Evolutionary conservation across 345 rosid species (phyloP).

Genomic region (Eucalyptus erythrocorys): DNA sequence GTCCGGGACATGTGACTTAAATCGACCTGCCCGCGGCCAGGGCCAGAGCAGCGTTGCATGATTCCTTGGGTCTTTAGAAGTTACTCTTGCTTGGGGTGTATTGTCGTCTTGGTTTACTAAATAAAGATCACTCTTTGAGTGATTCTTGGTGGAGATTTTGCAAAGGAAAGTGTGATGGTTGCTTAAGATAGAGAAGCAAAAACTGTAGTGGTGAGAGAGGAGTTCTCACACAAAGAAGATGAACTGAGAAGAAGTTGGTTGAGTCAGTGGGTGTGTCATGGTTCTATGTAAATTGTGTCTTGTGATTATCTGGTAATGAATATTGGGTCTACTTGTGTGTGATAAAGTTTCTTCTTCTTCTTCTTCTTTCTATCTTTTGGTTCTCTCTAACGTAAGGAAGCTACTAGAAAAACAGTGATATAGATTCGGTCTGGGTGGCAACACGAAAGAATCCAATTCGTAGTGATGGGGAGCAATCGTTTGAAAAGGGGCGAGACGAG

Average conservation of each 20-base stretch:
- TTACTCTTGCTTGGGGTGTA: not conserved
- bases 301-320: not conserved
- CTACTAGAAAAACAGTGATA: not conserved
- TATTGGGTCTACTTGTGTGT: not conserved
- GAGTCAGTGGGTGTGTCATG: not conserved
- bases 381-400: not conserved
- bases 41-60: not conserved
- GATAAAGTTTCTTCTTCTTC: not conserved
- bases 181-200: not conserved
- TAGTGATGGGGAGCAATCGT: not conserved
- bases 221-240: not conserved
- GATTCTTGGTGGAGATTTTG: not conserved
- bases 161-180: not conserved
- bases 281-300: not conserved
- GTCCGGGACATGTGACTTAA: conserved; percentile 42
- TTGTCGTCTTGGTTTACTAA: not conserved
- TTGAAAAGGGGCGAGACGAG: not conserved
- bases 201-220: not conserved
- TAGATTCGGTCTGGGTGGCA: not conserved
- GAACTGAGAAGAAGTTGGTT: not conserved
- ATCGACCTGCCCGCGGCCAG: not conserved
- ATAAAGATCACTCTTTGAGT: not conserved
- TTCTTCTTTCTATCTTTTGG: not conserved
- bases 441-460: not conserved
- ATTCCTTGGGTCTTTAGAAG: not conserved